A percentile compares a stretch with the other conserved stretches of the same genome.
Evolutionary conservation across 805 yeast species (phyloP).

Genomic region (Metschnikowia lachancei): DNA sequence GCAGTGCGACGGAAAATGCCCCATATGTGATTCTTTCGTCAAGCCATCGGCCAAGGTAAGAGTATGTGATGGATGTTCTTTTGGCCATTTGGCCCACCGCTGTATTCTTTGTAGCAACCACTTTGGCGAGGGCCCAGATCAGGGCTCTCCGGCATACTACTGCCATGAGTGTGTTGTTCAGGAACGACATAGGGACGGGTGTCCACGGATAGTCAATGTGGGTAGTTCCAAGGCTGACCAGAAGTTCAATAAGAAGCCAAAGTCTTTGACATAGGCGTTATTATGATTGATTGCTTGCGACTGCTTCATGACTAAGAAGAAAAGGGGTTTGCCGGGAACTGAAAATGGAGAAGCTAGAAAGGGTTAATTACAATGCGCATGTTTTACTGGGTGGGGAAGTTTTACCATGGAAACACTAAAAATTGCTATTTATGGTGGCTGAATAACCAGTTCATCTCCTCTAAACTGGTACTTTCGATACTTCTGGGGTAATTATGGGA

Average conservation of each 20-base stretch:
- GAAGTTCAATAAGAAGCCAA: conserved; percentile 6
- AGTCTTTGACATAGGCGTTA: neutral
- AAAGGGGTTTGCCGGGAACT: no score
- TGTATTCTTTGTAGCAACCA: conserved; percentile 78
- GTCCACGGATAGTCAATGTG: conserved; percentile 78
- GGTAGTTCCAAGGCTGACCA: conserved; percentile 71
- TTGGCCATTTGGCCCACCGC: conserved; percentile 58
- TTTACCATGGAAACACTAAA: no score
- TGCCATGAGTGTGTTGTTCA: conserved; percentile 79
- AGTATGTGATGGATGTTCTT: conserved; percentile 82
- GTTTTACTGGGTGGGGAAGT: no score
- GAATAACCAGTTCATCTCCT: no score
- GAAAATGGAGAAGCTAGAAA: neutral
- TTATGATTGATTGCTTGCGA: no score
- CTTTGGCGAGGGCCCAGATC: conserved; percentile 51
- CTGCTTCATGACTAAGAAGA: no score
- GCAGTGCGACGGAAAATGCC: conserved; percentile 89
- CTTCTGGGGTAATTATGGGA: no score
- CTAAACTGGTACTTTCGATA: no score
- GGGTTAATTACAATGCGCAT: no score
- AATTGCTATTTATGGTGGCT: no score
- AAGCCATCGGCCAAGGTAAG: conserved; percentile 64
- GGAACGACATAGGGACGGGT: conserved; percentile 87
- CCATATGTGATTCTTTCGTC: conserved; percentile 83
- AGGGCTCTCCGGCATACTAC: conserved; percentile 57